phyloP scores from a whole-genome alignment of 176 grass and related monocot species.

The Alopecurus myosuroides region DNA sequence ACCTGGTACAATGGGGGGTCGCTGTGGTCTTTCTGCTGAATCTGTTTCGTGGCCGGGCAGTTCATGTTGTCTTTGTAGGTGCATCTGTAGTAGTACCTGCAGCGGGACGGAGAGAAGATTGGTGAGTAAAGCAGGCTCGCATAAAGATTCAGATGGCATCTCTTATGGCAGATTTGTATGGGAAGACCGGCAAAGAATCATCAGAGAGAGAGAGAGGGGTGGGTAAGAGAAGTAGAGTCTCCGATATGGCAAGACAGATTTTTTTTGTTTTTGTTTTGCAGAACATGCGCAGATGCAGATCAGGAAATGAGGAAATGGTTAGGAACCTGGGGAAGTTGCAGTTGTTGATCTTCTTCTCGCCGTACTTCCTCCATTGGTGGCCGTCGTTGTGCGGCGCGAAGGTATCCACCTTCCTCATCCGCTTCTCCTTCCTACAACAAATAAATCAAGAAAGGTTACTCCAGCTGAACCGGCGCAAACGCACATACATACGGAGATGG shows the following conservation, averaged over 20 bases:
- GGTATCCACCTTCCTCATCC: slow-evolving; percentile 47
- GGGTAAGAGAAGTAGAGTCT: background rate
- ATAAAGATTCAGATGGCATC: background rate
- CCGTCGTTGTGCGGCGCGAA: slow-evolving; percentile 75
- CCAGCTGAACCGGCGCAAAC: background rate
- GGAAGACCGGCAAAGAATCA: background rate
- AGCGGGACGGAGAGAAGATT: background rate
- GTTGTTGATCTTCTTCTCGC: slow-evolving; percentile 81
- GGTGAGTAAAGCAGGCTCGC: background rate
- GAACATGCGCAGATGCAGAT: background rate
- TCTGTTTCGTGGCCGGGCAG: slow-evolving; percentile 58
- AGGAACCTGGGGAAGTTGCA: slow-evolving; percentile 51
- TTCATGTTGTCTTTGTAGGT: slow-evolving; percentile 64
- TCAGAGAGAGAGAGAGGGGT: background rate
- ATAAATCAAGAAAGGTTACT: background rate
- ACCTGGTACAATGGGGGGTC: slow-evolving; percentile 63
- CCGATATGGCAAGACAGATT: background rate
- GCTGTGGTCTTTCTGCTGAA: slow-evolving; percentile 60
- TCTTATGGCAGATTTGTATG: background rate
- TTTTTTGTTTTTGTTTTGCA: background rate
- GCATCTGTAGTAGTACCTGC: slow-evolving; percentile 68
- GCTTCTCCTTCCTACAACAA: slow-evolving; percentile 48
- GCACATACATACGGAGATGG: background rate
- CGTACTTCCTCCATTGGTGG: slow-evolving; percentile 95
- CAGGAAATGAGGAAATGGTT: background rate